Percentiles rank a stretch among this genome's conserved stretches.
Conservation (phyloP, 2,329 filamentous ascomycete genomes). For the Colletotrichum somersetense region DNA sequence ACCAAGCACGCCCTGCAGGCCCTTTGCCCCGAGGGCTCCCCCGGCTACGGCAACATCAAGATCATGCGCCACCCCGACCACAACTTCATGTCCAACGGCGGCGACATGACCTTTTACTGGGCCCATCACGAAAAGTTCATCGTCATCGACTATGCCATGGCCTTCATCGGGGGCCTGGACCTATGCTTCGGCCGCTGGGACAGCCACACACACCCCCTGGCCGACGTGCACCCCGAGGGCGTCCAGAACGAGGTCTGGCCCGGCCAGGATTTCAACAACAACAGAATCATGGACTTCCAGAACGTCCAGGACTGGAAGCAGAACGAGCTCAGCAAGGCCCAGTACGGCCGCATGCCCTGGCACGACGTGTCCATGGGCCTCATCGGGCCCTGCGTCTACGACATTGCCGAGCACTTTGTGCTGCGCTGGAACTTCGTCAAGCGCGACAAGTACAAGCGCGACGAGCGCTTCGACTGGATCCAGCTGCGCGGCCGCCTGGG, state of each 20-base stretch:
- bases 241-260: slow-evolving; percentile 89
- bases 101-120: slow-evolving; percentile 98
- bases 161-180: slow-evolving; percentile 95
- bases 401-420: slow-evolving; percentile 96
- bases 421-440: slow-evolving; percentile 97
- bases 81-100: slow-evolving; percentile 92
- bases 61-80: slow-evolving; percentile 95
- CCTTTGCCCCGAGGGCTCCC: slow-evolving; percentile 84
- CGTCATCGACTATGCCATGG: slow-evolving; percentile 89
- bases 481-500: slow-evolving; percentile 80
- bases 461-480: slow-evolving; percentile 86
- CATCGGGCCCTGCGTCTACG: slow-evolving; percentile 90
- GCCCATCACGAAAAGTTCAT: slow-evolving; percentile 99
- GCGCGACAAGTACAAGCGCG: slow-evolving; percentile 96
- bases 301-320: slow-evolving; percentile 91
- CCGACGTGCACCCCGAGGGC: slow-evolving; percentile 89
- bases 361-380: slow-evolving; percentile 94
- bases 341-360: slow-evolving; percentile 97
- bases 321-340: slow-evolving; percentile 91
- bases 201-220: slow-evolving; percentile 82
- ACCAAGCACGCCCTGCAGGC: slow-evolving; percentile 87
- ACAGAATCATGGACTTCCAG: slow-evolving; percentile 95
- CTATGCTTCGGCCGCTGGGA: slow-evolving; percentile 98
- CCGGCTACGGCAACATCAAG: slow-evolving; percentile 88
- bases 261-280: slow-evolving; percentile 98